Evolutionary conservation across 2,329 filamentous ascomycete species (phyloP), one percentile per base, ranked within the genome.

Genomic region (Plenodomus tracheiphilus): DNA sequence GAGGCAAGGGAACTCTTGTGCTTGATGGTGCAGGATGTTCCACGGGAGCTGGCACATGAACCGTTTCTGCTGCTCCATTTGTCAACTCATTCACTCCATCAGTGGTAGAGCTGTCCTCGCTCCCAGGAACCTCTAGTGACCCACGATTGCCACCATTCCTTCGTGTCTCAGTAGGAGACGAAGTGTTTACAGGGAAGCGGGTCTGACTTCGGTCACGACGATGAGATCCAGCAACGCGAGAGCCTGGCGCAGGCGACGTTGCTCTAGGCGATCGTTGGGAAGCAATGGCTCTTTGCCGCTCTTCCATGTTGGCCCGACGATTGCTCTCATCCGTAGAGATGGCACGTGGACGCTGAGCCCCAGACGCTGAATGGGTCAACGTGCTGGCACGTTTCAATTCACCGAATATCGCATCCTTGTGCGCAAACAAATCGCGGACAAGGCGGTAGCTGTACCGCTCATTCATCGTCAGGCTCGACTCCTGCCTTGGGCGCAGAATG

Each of bases 291-390:
- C 90, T 86, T 70, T 91, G 89, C 43, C 94, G 86, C 70, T 96
- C 94, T 74, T 97, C 93, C 85, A 96, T 93, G 59, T 96, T 86
- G 38, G 90, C 90, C 65, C 91, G 90, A 51, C 94, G 88, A 73
- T 95, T 95, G 75, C 91, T 95, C 78, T 99, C 94, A 68, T 99
- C 91, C 0, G 91, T 96, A 70, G 90, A 95, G 65, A 97, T 89
- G 22, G 92, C 92, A 40, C 94, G 87, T 19, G 89, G 88, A 36
- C 91, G 85, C 60, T 79, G 81, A 55, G 74, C 75, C 41, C 77
- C 77, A n/a, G 79, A 77, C 35, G 77, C 75, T 1, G 86, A 86
- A 37, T 80, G 78, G 11, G 81, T 84, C 16, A 89, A 79, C 76
- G 55, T 88, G 37, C 87, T 90, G 69, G 91, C 88, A 61, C 94